phyloP scores from a whole-genome alignment of 306 rosid genomes.

The Gynostemma pentaphyllum region DNA sequence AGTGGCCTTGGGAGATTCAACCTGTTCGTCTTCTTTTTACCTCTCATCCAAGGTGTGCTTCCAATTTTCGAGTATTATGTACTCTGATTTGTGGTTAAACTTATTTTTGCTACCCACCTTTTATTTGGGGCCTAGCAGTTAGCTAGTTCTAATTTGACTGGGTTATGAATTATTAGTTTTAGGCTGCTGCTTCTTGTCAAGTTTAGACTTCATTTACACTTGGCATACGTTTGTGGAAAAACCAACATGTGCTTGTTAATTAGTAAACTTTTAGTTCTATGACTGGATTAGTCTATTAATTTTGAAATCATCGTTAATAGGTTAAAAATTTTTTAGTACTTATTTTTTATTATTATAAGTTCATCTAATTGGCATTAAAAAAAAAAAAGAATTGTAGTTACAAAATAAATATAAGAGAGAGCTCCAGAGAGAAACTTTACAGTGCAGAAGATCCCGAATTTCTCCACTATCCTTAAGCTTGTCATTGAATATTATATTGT shows the following conservation, averaged over 20 bases:
- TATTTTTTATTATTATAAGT: neutral
- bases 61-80: neutral
- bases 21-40: conserved; percentile 51
- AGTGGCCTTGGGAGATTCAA: conserved; percentile 70
- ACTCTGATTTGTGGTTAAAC: neutral
- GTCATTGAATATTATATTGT: too few relatives aligned
- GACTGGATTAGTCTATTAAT: neutral
- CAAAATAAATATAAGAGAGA: too few relatives aligned
- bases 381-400: neutral
- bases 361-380: neutral
- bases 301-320: neutral
- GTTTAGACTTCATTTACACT: neutral
- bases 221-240: neutral
- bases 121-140: neutral
- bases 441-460: too few relatives aligned
- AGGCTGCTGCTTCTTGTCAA: too few relatives aligned
- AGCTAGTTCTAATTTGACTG: neutral
- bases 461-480: too few relatives aligned
- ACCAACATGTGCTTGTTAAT: neutral
- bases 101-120: neutral
- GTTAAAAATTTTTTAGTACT: neutral
- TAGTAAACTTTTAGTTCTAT: neutral
- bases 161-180: neutral
- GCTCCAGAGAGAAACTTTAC: too few relatives aligned
- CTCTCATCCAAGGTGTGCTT: conserved; percentile 72